Evolutionary conservation across 129 eudicot genomes (phyloP).

Genomic region (Saussurea involucrata): DNA sequence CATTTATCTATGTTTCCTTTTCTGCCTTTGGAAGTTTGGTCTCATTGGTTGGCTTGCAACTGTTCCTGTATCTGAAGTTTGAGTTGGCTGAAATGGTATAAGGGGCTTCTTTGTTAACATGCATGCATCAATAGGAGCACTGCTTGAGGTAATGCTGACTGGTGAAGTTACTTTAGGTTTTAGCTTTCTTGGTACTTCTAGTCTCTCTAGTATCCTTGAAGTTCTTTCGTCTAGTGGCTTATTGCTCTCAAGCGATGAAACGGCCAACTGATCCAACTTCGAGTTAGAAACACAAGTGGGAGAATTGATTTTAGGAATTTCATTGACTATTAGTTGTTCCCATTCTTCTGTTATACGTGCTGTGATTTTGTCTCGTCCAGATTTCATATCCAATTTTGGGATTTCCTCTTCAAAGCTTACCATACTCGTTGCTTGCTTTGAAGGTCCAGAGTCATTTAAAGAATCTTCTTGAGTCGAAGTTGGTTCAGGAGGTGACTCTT

Average conservation of each 20-base stretch:
- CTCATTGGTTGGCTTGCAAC: slow-evolving; percentile 66
- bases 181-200: slow-evolving; percentile 79
- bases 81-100: slow-evolving; percentile 50
- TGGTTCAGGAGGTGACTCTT: slow-evolving; percentile 39
- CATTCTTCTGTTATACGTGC: slow-evolving; percentile 64
- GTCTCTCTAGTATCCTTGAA: slow-evolving; percentile 79
- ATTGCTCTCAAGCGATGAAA: slow-evolving; percentile 38
- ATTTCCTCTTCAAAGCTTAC: slow-evolving; percentile 33
- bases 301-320: slow-evolving; percentile 43
- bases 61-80: slow-evolving; percentile 38
- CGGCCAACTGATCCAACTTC: slow-evolving; percentile 33
- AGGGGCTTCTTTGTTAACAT: slow-evolving; percentile 57
- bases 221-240: slow-evolving; percentile 68
- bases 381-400: slow-evolving; percentile 23
- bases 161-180: slow-evolving; percentile 63
- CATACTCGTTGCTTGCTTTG: slow-evolving; percentile 16
- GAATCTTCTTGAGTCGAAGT: slow-evolving; percentile 27
- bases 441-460: slow-evolving; percentile 11
- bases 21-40: slow-evolving; percentile 75
- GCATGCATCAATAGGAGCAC: slow-evolving; percentile 32
- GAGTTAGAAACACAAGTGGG: slow-evolving; percentile 44
- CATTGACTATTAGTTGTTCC: slow-evolving; percentile 65
- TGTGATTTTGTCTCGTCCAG: slow-evolving; percentile 32
- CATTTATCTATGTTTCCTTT: slow-evolving; percentile 50
- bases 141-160: slow-evolving; percentile 24